phyloP scores from a whole-genome alignment of 257 asterid species.

The Mitragyna speciosa region DNA sequence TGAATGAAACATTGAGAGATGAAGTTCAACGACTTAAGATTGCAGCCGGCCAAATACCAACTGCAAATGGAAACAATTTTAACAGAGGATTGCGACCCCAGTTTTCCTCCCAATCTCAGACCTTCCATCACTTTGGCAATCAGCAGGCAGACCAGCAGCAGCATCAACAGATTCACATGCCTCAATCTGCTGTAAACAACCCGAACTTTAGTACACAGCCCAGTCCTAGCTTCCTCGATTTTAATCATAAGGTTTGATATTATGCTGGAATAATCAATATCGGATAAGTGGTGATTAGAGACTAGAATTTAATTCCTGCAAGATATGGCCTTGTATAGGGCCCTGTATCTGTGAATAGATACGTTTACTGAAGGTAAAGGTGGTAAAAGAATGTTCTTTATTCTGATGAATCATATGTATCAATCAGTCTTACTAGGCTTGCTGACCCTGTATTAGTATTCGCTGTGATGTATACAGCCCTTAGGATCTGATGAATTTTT shows the following conservation, averaged over 20 bases:
- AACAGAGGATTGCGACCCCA: slow-evolving; percentile 44
- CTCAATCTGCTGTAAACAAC: slow-evolving; percentile 35
- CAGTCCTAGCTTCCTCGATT: slow-evolving; percentile 41
- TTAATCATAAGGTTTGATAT: slow-evolving; percentile 41
- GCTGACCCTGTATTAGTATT: not conserved
- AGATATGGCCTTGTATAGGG: slow-evolving; percentile 17
- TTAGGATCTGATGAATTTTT: not conserved
- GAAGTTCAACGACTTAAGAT: slow-evolving; percentile 85
- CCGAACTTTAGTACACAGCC: slow-evolving; percentile 37
- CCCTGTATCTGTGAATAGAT: slow-evolving; percentile 15
- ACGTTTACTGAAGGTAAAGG: not conserved
- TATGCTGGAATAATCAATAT: not conserved
- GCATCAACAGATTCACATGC: slow-evolving; percentile 39
- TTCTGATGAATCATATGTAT: no score
- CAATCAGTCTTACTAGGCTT: not conserved
- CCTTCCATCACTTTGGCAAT: slow-evolving; percentile 43
- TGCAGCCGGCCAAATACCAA: slow-evolving; percentile 55
- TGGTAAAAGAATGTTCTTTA: not conserved
- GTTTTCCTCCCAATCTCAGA: slow-evolving; percentile 46
- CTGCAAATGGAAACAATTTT: slow-evolving; percentile 44
- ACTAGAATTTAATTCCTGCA: slow-evolving; percentile 3
- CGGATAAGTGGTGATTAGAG: not conserved
- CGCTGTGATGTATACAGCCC: no score
- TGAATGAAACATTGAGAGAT: slow-evolving; percentile 71
- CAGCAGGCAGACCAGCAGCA: slow-evolving; percentile 30